phyloP scores from a whole-genome alignment of 2,329 filamentous ascomycete species.

The Orbilia brochopaga region DNA sequence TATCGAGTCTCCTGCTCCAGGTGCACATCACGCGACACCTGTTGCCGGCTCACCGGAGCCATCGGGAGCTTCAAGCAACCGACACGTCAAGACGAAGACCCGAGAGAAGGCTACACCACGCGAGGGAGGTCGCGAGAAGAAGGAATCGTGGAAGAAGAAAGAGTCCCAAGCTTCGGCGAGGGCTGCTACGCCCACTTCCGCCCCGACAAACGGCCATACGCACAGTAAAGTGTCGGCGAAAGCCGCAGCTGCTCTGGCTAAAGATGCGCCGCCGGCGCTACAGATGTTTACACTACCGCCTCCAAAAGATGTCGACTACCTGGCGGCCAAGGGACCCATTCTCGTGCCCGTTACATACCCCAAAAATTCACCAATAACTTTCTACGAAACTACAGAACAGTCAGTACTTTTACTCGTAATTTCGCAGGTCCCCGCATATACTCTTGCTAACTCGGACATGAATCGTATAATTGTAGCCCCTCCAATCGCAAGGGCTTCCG shows the following conservation, averaged over 20 bases:
- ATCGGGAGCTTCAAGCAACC: conserved; percentile 23
- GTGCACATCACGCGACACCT: conserved; percentile 44
- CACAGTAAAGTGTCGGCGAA: conserved; percentile 14
- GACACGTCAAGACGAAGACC: conserved; percentile 45
- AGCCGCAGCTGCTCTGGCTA: conserved; percentile 5
- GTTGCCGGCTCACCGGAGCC: conserved; percentile 40
- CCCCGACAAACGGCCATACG: conserved; percentile 42
- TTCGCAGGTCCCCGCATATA: neutral
- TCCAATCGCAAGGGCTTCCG: conserved; percentile 77
- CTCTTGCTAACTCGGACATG: conserved; percentile 63
- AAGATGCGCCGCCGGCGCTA: conserved; percentile 38
- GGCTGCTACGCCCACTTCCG: conserved; percentile 57
- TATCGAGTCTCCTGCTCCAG: conserved; percentile 41
- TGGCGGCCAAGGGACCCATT: conserved; percentile 35
- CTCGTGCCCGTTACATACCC: conserved; percentile 38
- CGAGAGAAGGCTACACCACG: conserved; percentile 47
- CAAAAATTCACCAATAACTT: conserved; percentile 59
- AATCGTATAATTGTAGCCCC: conserved; percentile 56
- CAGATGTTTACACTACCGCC: conserved; percentile 51
- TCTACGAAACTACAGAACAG: conserved; percentile 71
- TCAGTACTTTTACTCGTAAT: conserved; percentile 59
- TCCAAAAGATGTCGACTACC: conserved; percentile 62
- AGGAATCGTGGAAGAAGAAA: conserved; percentile 72
- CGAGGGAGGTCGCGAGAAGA: conserved; percentile 61
- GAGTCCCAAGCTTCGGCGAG: conserved; percentile 64